A percentile compares a stretch with the other conserved stretches of the same genome.
These are phyloP conservation scores for Melanomma pulvis-pyrius DNA, from an alignment of 495 filamentous ascomycete species.

Conservation along the genomic window DNA sequence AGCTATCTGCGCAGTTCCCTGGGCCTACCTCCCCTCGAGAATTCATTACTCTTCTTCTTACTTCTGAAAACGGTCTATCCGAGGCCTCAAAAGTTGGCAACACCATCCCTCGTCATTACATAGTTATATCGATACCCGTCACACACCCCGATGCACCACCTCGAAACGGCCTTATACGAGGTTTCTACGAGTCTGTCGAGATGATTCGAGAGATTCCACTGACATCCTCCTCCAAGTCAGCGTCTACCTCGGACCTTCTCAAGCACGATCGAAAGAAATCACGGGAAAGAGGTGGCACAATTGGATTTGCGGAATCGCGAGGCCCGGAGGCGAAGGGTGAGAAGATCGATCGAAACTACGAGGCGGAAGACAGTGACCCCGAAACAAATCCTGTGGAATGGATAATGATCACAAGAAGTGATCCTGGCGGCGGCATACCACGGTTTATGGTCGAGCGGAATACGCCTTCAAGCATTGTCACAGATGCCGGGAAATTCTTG, in stretches of 20 bases:
- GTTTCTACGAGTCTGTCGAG: slow-evolving; percentile 89
- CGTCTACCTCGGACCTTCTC: slow-evolving; percentile 46
- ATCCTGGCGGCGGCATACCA: slow-evolving; percentile 90
- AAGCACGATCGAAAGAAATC: slow-evolving; percentile 24
- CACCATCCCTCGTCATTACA: slow-evolving; percentile 64
- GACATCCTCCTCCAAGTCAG: slow-evolving; percentile 35
- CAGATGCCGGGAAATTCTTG: slow-evolving; percentile 82
- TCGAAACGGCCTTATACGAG: slow-evolving; percentile 72
- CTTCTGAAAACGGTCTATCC: slow-evolving; percentile 49
- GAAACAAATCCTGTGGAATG: slow-evolving; percentile 79
- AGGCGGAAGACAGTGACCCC: slow-evolving; percentile 52
- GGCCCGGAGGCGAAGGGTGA: slow-evolving; percentile 48
- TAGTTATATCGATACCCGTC: slow-evolving; percentile 85
- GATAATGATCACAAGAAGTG: slow-evolving; percentile 95
- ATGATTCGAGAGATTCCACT: slow-evolving; percentile 80
- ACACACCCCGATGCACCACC: slow-evolving; percentile 70
- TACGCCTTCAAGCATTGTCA: slow-evolving; percentile 80
- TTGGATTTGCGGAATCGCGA: slow-evolving; percentile 52
- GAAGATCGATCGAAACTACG: slow-evolving; percentile 41
- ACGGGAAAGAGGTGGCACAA: slow-evolving; percentile 51
- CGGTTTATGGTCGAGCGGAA: slow-evolving; percentile 93
- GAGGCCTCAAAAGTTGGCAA: slow-evolving; percentile 37
- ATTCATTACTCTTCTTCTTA: slow-evolving; percentile 78
- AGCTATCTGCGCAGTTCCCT: slow-evolving; percentile 86
- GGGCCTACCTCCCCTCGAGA: slow-evolving; percentile 85